Evolutionary conservation across 441 rosid species (phyloP).

Genomic region (Euphorbia celastroides): DNA sequence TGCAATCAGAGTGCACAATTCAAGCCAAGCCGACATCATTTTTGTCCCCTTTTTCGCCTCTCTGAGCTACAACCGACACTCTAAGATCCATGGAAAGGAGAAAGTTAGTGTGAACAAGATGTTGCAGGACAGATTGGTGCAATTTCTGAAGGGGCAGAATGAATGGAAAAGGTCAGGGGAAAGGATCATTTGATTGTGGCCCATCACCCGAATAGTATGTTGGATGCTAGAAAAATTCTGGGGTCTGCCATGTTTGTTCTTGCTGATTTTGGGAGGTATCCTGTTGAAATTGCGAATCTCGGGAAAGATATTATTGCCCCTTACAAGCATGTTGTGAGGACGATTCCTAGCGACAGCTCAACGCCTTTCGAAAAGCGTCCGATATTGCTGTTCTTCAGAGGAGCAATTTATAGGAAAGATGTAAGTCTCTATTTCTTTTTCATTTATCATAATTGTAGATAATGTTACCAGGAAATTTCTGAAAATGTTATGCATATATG

Average conservation of each 20-base stretch:
- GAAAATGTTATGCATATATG: no score
- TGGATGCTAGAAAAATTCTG: constrained; percentile 56
- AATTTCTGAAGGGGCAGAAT: constrained; percentile 43
- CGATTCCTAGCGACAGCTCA: constrained; percentile 41
- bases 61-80: constrained; percentile 74
- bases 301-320: constrained; percentile 83
- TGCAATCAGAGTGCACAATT: constrained; percentile 56
- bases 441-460: no score
- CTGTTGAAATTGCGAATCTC: constrained; percentile 57
- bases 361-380: constrained; percentile 65
- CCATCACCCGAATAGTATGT: constrained; percentile 95
- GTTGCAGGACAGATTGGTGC: constrained; percentile 60
- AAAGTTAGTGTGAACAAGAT: constrained; percentile 46
- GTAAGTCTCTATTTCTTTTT: constrained; percentile 38
- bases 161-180: constrained; percentile 83
- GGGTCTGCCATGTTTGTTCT: constrained; percentile 87
- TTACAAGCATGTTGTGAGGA: constrained; percentile 74
- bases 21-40: constrained; percentile 59
- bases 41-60: constrained; percentile 93
- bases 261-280: constrained; percentile 91
- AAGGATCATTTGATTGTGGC: constrained; percentile 79
- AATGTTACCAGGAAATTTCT: no score
- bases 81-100: constrained; percentile 57
- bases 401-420: constrained; percentile 92
- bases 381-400: constrained; percentile 69